phyloP scores from a whole-genome alignment of 331 rosid genomes.

The Telfairia occidentalis region DNA sequence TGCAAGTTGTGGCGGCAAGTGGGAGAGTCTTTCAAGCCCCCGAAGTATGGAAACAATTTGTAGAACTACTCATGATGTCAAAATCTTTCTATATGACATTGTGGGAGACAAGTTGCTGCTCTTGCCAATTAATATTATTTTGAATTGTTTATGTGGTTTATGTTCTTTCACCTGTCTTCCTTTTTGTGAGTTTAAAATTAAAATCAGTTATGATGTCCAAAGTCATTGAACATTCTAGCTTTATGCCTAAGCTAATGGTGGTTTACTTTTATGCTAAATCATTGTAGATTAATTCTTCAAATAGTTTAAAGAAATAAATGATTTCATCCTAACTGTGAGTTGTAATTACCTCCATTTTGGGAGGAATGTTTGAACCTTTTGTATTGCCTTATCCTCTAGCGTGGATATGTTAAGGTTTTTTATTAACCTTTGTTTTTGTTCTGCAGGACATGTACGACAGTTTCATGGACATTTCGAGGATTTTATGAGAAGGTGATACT shows the following conservation, averaged over 20 bases:
- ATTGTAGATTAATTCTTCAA: background rate
- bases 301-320: background rate
- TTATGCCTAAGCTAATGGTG: background rate
- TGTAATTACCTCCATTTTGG: background rate
- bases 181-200: background rate
- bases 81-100: background rate
- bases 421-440: background rate
- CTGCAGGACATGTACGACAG: conserved; percentile 94
- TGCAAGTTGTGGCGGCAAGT: conserved; percentile 98
- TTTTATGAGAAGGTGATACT: conserved; percentile 87
- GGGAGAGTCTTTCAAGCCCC: conserved; percentile 98
- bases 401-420: background rate
- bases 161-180: background rate
- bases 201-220: background rate
- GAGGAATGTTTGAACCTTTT: background rate
- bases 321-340: background rate
- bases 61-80: background rate
- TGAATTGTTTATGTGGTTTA: background rate
- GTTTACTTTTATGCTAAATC: background rate
- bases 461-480: conserved; percentile 96
- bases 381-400: background rate
- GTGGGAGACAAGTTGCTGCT: background rate
- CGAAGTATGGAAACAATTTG: conserved; percentile 53
- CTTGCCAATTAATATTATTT: background rate
- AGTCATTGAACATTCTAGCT: background rate